These are phyloP conservation scores for Hyphopichia khmerensis DNA, from an alignment of 1,139 yeast genomes.

Conservation along the genomic window DNA sequence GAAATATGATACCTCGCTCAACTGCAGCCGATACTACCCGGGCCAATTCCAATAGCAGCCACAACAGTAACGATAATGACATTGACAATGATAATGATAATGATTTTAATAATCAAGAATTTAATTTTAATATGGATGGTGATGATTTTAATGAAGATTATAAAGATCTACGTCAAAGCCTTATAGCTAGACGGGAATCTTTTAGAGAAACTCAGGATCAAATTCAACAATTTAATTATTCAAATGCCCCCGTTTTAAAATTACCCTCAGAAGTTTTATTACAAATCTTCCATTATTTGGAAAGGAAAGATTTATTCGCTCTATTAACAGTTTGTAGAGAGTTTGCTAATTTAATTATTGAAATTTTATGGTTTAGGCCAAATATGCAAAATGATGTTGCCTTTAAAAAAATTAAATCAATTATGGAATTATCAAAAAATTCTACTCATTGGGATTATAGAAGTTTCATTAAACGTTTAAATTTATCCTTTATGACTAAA, in stretches of 20 bases:
- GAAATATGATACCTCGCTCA: neutral
- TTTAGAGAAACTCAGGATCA: slow-evolving; percentile 13
- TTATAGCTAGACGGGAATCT: slow-evolving; percentile 29
- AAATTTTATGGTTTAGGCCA: slow-evolving; percentile 88
- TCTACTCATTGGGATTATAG: slow-evolving; percentile 73
- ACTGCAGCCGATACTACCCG: neutral
- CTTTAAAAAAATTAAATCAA: slow-evolving; percentile 49
- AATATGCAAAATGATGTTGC: slow-evolving; percentile 60
- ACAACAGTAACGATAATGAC: neutral
- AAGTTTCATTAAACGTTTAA: slow-evolving; percentile 72
- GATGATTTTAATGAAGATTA: slow-evolving; percentile 33
- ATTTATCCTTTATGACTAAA: slow-evolving; percentile 72
- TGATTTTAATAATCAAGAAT: slow-evolving; percentile 8
- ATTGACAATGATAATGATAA: neutral
- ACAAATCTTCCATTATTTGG: slow-evolving; percentile 66
- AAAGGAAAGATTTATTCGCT: slow-evolving; percentile 65
- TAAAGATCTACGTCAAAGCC: slow-evolving; percentile 35
- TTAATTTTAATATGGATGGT: slow-evolving; percentile 32
- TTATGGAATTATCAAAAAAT: slow-evolving; percentile 50
- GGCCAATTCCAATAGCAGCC: neutral
- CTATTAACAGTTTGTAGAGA: slow-evolving; percentile 75
- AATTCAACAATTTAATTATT: slow-evolving; percentile 22
- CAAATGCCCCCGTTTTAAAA: slow-evolving; percentile 49
- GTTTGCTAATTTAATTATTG: slow-evolving; percentile 80
- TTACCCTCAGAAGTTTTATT: slow-evolving; percentile 83